phyloP scores from a whole-genome alignment of 2,329 filamentous ascomycete species.

The Fusarium robinianum region DNA sequence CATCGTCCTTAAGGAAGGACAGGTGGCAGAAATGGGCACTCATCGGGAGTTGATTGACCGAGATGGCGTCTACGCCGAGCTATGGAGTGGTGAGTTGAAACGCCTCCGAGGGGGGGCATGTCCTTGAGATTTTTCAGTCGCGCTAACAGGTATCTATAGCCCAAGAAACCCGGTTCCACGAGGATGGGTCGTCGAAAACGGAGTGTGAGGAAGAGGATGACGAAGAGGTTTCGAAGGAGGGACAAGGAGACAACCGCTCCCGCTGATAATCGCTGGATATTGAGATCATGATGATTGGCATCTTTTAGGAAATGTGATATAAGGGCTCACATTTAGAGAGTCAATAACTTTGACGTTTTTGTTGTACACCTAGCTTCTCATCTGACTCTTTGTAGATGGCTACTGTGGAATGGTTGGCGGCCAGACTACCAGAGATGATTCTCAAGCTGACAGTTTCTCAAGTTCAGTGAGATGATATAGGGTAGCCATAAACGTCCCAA shows the following conservation, averaged over 20 bases:
- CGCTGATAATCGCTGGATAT: background rate
- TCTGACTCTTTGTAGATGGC: no score
- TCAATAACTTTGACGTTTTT: slow-evolving; percentile 17
- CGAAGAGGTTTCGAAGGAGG: slow-evolving; percentile 10
- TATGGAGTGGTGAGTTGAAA: slow-evolving; percentile 78
- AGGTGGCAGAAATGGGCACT: slow-evolving; percentile 86
- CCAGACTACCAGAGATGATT: no score
- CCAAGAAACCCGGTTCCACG: slow-evolving; percentile 63
- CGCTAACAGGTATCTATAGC: slow-evolving; percentile 46
- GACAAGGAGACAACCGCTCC: background rate
- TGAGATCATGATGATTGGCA: background rate
- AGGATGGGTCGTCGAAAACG: slow-evolving; percentile 50
- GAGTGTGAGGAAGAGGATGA: slow-evolving; percentile 36
- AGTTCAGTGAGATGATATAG: no score
- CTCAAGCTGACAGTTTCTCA: no score
- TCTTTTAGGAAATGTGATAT: background rate
- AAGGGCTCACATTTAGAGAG: slow-evolving; percentile 14
- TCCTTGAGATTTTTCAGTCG: background rate
- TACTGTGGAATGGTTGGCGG: no score
- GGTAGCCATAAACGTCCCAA: no score
- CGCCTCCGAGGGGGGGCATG: background rate
- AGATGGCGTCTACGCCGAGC: slow-evolving; percentile 80
- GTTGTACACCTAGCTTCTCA: no score
- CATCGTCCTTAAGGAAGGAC: slow-evolving; percentile 83
- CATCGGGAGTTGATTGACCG: slow-evolving; percentile 81